A percentile compares a stretch with the other conserved stretches of the same genome.
These are phyloP conservation scores for Aegilops longissima DNA, from an alignment of 176 grass and related monocot genomes.

Conservation along the genomic window DNA sequence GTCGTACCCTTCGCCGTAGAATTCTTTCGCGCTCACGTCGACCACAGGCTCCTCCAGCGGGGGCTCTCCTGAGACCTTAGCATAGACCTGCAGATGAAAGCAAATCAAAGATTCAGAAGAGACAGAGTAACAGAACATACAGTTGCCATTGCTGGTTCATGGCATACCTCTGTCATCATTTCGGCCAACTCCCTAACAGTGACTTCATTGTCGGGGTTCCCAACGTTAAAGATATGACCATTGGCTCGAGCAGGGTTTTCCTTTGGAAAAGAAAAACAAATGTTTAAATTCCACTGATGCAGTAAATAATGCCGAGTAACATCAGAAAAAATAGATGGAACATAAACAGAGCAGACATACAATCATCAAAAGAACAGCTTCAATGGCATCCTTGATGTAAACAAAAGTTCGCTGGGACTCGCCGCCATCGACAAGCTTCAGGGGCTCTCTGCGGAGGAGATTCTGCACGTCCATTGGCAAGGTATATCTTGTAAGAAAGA, in stretches of 20 bases:
- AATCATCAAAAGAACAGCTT: conserved; percentile 97
- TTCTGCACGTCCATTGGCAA: conserved; percentile 57
- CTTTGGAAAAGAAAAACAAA: conserved; percentile 5
- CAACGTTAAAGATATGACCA: conserved; percentile 93
- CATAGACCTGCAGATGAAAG: conserved; percentile 65
- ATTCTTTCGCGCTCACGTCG: conserved; percentile 81
- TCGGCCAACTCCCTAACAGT: conserved; percentile 83
- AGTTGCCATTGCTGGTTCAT: neutral
- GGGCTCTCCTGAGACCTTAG: conserved; percentile 72
- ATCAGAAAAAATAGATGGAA: neutral
- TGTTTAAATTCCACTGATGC: neutral
- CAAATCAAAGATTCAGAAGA: neutral
- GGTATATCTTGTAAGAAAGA: conserved; percentile 25
- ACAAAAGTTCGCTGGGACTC: conserved; percentile 93
- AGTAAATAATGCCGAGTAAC: neutral
- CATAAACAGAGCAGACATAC: conserved; percentile 31
- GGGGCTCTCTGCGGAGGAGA: conserved; percentile 77
- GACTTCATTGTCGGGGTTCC: conserved; percentile 96
- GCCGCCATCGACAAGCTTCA: conserved; percentile 93
- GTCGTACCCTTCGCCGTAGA: conserved; percentile 97
- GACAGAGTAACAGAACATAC: neutral
- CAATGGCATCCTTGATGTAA: conserved; percentile 96
- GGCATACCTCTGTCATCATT: conserved; percentile 81
- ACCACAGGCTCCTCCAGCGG: conserved; percentile 65
- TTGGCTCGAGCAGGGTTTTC: conserved; percentile 91